Percentiles rank a stretch among this genome's conserved stretches.
Evolutionary conservation across 108 stramenopile genomes (phyloP).

Genomic region (Asterionellopsis glacialis): DNA sequence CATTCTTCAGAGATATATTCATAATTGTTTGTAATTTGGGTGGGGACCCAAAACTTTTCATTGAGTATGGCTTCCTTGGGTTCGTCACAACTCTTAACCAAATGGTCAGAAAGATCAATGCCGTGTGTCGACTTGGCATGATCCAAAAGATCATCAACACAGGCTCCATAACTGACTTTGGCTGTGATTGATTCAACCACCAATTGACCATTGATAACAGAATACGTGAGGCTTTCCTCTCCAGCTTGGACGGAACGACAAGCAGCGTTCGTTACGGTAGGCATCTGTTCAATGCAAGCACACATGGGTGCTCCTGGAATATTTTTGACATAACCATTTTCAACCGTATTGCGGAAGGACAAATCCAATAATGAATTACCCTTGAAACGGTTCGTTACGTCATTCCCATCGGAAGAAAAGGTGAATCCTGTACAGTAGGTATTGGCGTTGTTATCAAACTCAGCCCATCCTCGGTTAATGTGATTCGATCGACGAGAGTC

Average conservation of each 20-base stretch:
- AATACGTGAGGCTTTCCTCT: neutral
- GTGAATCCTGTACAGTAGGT: slow-evolving; percentile 42
- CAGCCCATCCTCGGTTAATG: slow-evolving; percentile 4
- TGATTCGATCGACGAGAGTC: neutral
- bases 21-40: neutral
- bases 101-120: neutral
- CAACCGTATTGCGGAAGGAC: slow-evolving; percentile 18
- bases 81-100: neutral
- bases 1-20: neutral
- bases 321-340: slow-evolving; percentile 29
- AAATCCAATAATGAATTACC: slow-evolving; percentile 41
- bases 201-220: neutral
- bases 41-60: neutral
- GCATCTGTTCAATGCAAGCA: slow-evolving; percentile 27
- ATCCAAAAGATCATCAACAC: neutral
- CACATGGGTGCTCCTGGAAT: slow-evolving; percentile 44
- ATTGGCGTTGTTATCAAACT: neutral
- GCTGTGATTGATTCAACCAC: too few relatives aligned
- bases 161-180: neutral
- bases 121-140: neutral
- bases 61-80: too few relatives aligned
- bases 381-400: slow-evolving; percentile 1
- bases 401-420: slow-evolving; percentile 6
- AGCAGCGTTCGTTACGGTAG: neutral
- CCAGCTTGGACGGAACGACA: neutral